Evolutionary conservation across 495 filamentous ascomycete species (phyloP), one percentile per base, ranked within the genome.

Genomic region (Penicilliopsis zonata): DNA sequence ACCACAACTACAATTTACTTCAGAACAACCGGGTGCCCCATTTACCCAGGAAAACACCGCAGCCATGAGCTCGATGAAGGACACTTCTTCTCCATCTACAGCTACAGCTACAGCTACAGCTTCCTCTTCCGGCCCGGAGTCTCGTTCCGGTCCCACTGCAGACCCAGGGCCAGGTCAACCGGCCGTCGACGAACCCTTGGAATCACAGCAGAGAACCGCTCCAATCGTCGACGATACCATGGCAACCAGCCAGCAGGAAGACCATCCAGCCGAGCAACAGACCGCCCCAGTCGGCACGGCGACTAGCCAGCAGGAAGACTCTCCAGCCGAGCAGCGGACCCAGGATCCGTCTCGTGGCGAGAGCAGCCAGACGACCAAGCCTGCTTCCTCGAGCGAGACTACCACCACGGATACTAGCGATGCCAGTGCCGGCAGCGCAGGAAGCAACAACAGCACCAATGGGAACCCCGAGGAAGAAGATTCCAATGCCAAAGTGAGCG

Each of bases 21-120:
- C 33, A 61, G 57, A 57, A 19, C 57, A 61, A 56, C 53, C 47
- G 10, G 47, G 45, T 19, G 49, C 53, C 13, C 50, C 50, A 1
- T 9, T 14, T 1, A 30, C 43, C 18, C 46, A 47, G 2, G 26
- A 13, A 13, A 50, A 53, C 31, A 57, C 57, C 1, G 45, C 48
- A 2, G 33, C 38, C 21, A n/a, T n/a, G n/a, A n/a, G n/a, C n/a
- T n/a, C n/a, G n/a, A n/a, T n/a, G n/a, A n/a, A n/a, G n/a, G n/a
- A n/a, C n/a, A n/a, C n/a, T n/a, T n/a, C n/a, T n/a, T n/a, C n/a
- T n/a, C n/a, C n/a, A n/a, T n/a, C n/a, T n/a, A n/a, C n/a, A n/a
- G n/a, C n/a, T n/a, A 6, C 21, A 6, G 21, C 6, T 6, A 23
- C n/a, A 23, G n/a, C 6, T n/a, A 6, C 21, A 27, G 4, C 25